phyloP scores from a whole-genome alignment of 2,329 filamentous ascomycete genomes.

The Ophiobolus disseminans region DNA sequence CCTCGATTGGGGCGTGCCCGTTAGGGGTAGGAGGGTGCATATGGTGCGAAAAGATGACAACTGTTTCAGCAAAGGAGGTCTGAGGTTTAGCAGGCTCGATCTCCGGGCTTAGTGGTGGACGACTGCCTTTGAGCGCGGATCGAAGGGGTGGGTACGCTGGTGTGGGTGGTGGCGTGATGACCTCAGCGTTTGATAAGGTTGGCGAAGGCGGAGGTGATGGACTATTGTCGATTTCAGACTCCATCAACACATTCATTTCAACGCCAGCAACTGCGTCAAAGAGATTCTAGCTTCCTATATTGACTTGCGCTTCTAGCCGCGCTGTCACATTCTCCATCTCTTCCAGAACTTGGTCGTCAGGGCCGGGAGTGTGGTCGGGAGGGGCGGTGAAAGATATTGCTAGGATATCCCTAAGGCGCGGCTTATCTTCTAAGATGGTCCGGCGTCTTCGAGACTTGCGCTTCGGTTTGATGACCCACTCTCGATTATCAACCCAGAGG shows the following conservation, averaged over 20 bases:
- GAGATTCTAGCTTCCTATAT: background rate
- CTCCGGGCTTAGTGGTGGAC: background rate
- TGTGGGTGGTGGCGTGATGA: background rate
- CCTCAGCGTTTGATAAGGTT: no score
- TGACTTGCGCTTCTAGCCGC: background rate
- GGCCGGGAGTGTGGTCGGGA: background rate
- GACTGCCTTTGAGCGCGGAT: background rate
- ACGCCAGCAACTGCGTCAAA: background rate
- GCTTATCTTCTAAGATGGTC: no score
- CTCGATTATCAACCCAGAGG: background rate
- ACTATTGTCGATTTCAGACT: background rate
- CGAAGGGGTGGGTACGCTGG: background rate
- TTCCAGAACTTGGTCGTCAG: background rate
- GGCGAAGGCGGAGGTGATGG: background rate
- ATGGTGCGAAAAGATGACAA: background rate
- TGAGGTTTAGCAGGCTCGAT: no score
- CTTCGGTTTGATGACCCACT: background rate
- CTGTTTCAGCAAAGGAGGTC: constrained; percentile 1
- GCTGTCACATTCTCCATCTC: background rate
- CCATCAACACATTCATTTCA: background rate
- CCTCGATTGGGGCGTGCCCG: background rate
- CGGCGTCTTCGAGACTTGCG: background rate
- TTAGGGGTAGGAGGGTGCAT: background rate
- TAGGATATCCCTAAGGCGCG: no score
- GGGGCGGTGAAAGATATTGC: no score